Evolutionary conservation across 2,329 filamentous ascomycete species (phyloP).

Genomic region (Neocatenulostroma microsporum): DNA sequence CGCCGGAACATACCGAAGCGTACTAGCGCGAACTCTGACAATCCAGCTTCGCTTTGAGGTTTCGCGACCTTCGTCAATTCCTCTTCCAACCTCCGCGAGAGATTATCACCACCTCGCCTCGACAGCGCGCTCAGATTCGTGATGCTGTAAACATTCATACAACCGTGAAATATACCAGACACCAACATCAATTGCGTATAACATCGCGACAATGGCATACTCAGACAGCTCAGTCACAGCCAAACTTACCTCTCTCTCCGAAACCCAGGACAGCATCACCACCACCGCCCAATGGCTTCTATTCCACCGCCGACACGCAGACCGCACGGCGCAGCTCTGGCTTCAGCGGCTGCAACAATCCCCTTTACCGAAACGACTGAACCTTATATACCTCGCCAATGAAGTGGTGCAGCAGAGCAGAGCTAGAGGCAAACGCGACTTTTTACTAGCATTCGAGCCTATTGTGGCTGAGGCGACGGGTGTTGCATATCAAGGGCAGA

Average conservation of each 20-base stretch:
- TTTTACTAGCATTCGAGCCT: constrained; percentile 82
- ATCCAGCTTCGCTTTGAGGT: too few species aligned
- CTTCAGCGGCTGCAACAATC: constrained; percentile 76
- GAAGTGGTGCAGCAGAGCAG: constrained; percentile 97
- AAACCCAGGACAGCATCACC: constrained; percentile 94
- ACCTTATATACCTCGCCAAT: constrained; percentile 90
- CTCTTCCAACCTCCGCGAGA: too few species aligned
- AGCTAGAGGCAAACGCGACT: constrained; percentile 84
- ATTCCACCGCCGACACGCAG: constrained; percentile 93
- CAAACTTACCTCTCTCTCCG: constrained; percentile 90
- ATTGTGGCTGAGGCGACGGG: constrained; percentile 86
- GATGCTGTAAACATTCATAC: too few species aligned
- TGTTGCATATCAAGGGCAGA: constrained; percentile 82
- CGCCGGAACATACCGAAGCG: not conserved
- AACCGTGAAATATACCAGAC: too few species aligned
- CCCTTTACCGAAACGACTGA: constrained; percentile 63
- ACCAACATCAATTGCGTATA: too few species aligned
- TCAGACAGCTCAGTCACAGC: constrained; percentile 91
- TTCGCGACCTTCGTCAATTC: too few species aligned
- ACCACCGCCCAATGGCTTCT: constrained; percentile 99
- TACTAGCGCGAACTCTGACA: too few species aligned
- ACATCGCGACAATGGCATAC: constrained; percentile 77
- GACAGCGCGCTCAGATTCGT: too few species aligned
- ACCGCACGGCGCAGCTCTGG: constrained; percentile 88
- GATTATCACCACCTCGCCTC: too few species aligned